Evolutionary conservation across 139 green algal species (phyloP), one percentile per base, ranked within the genome.

Genomic region (Volvox reticuliferus): DNA sequence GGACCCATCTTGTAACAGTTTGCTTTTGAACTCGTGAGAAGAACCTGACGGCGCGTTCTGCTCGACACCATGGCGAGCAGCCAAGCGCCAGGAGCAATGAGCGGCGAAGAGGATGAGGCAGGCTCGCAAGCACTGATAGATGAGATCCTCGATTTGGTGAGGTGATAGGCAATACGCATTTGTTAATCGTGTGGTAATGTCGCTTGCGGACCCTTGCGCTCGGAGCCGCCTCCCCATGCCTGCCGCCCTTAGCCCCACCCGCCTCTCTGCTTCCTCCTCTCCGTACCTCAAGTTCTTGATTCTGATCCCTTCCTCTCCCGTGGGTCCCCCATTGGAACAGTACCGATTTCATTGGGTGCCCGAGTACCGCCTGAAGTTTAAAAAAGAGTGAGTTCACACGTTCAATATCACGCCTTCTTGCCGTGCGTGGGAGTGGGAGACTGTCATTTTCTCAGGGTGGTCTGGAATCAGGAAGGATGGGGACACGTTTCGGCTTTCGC

Each of bases 331-430:
- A 14, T 30, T 30, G 19, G 75, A 35, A 1, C 86, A 90, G 75
- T 96, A 96, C 61, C 89, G 87, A 12, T 95, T 95, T 75, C 84
- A 84, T 1, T 95, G 88, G 80, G 61, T 95, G 81, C 94, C 94
- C 32, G 94, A 96, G 80, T 84, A 93, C 9, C 44, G 94, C 0
- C 21, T 96, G 61, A 96, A 96, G 87, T 89, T 96, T 30, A 94
- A 93, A 77, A 93, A 93, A 77, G 89, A 93, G 94, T 96, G 65
- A 68, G 90, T 76, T 37, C 12, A 16, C 44, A 55, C 44, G 44
- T 55, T 55, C 44, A 55, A 55, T 55, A 9, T 55, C 44, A 5
- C 44, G 44, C 44, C 44, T 5, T 55, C 44, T 9, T 55, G 44
- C 44, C 5, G 44, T 55, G 44, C 9, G 44, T 55, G 5, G 5